Conservation (phyloP, 805 yeast genomes). For the Myxozyma mucilagina region DNA sequence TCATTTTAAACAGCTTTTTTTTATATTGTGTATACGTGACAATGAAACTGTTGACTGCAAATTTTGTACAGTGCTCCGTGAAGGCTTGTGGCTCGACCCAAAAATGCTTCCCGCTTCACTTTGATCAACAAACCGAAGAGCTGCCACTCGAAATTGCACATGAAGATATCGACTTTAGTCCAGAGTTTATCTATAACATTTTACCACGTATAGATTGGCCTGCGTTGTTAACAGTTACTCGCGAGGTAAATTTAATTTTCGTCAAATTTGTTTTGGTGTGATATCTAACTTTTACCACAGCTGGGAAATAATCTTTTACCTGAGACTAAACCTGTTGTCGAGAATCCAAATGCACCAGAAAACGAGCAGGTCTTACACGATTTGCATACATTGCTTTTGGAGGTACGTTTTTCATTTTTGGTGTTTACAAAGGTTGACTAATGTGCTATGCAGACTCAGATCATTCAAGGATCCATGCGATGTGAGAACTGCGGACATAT, state of each 20-base stretch:
- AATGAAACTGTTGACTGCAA: slow-evolving; percentile 95
- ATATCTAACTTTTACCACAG: neutral
- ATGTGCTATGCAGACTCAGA: slow-evolving; percentile 55
- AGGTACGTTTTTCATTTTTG: slow-evolving; percentile 39
- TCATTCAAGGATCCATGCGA: slow-evolving; percentile 83
- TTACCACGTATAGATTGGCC: slow-evolving; percentile 85
- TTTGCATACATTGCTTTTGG: slow-evolving; percentile 74
- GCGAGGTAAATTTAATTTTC: slow-evolving; percentile 48
- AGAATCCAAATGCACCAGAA: slow-evolving; percentile 51
- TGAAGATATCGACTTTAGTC: slow-evolving; percentile 76
- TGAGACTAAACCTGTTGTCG: slow-evolving; percentile 42
- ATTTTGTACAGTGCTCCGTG: slow-evolving; percentile 92
- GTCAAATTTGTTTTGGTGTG: neutral
- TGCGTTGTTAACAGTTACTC: slow-evolving; percentile 75
- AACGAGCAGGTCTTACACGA: slow-evolving; percentile 62
- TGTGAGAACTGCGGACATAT: slow-evolving; percentile 85
- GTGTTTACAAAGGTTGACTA: neutral
- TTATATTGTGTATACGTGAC: no score
- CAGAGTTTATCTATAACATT: slow-evolving; percentile 74
- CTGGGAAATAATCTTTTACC: slow-evolving; percentile 36
- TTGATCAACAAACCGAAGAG: slow-evolving; percentile 44
- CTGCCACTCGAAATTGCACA: slow-evolving; percentile 62
- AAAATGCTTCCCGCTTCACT: slow-evolving; percentile 78
- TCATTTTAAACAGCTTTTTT: no score
- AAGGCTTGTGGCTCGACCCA: slow-evolving; percentile 72